These are phyloP conservation scores for Beauveria varroae DNA, from an alignment of 2,329 filamentous ascomycete genomes.

Conservation along the genomic window DNA sequence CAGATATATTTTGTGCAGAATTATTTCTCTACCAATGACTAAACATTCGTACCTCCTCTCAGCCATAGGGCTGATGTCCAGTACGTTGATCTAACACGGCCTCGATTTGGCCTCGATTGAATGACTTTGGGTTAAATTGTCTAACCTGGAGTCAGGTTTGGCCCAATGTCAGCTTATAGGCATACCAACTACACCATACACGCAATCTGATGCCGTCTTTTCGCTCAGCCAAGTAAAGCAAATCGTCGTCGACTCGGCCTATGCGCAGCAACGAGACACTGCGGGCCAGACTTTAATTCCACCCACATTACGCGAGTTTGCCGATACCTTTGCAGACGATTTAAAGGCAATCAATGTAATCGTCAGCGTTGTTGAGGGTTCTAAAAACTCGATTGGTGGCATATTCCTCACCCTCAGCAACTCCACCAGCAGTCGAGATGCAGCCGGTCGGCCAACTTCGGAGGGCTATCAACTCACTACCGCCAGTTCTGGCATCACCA, in stretches of 20 bases:
- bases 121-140: too few species aligned
- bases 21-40: too few species aligned
- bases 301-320: not conserved
- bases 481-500: slow-evolving; percentile 30
- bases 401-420: not conserved
- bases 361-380: not conserved
- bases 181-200: not conserved
- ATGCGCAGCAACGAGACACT: not conserved
- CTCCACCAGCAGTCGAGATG: slow-evolving; percentile 24
- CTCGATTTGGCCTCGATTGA: too few species aligned
- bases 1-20: too few species aligned
- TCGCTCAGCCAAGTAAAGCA: not conserved
- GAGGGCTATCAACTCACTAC: slow-evolving; percentile 42
- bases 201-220: not conserved
- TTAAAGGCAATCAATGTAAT: not conserved
- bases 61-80: too few species aligned
- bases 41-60: too few species aligned
- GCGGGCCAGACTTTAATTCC: not conserved
- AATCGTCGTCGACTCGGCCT: not conserved
- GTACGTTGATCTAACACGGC: too few species aligned
- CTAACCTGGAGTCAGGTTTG: too few species aligned
- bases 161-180: not conserved
- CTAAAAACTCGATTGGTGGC: not conserved
- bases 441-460: slow-evolving; percentile 35
- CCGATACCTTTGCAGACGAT: not conserved